A percentile compares a stretch with the other conserved stretches of the same genome.
These are phyloP conservation scores for Botrytis pseudocinerea DNA, from an alignment of 2,329 filamentous ascomycete species.

Conservation along the genomic window DNA sequence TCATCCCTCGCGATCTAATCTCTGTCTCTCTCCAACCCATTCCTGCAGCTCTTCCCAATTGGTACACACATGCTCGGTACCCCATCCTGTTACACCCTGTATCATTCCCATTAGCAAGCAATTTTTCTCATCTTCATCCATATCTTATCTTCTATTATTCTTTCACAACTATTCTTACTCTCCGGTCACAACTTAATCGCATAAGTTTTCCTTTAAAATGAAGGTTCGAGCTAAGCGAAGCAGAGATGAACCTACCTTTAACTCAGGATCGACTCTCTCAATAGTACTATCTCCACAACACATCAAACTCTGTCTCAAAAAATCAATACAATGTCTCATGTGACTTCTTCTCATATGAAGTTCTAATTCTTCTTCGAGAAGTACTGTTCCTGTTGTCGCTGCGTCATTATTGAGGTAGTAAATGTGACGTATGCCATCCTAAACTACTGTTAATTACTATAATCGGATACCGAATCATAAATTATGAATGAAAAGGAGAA, in stretches of 20 bases:
- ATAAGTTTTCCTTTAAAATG: fast-evolving
- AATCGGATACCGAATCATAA: not conserved
- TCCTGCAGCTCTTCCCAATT: slow-evolving; percentile 14
- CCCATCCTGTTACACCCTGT: slow-evolving; percentile 14
- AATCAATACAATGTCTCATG: slow-evolving; percentile 27
- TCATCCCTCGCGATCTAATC: not conserved
- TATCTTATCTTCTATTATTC: not conserved
- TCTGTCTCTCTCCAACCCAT: slow-evolving; percentile 7
- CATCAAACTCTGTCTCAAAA: slow-evolving; percentile 28
- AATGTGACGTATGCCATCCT: slow-evolving; percentile 4
- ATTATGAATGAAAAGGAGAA: not conserved
- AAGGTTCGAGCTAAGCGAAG: fast-evolving
- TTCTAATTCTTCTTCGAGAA: not conserved
- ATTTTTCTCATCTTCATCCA: no score
- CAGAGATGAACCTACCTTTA: not conserved
- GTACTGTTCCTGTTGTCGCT: not conserved
- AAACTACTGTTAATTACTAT: not conserved
- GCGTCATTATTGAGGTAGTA: slow-evolving; percentile 9
- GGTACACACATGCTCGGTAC: slow-evolving; percentile 3
- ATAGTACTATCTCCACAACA: slow-evolving; percentile 26
- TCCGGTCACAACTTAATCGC: no score
- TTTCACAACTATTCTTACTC: not conserved
- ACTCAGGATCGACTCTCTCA: slow-evolving; percentile 2
- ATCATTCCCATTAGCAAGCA: not conserved
- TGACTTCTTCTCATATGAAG: slow-evolving; percentile 18